phyloP scores from a whole-genome alignment of 2,329 filamentous ascomycete species.

The Rutstroemia sp. region DNA sequence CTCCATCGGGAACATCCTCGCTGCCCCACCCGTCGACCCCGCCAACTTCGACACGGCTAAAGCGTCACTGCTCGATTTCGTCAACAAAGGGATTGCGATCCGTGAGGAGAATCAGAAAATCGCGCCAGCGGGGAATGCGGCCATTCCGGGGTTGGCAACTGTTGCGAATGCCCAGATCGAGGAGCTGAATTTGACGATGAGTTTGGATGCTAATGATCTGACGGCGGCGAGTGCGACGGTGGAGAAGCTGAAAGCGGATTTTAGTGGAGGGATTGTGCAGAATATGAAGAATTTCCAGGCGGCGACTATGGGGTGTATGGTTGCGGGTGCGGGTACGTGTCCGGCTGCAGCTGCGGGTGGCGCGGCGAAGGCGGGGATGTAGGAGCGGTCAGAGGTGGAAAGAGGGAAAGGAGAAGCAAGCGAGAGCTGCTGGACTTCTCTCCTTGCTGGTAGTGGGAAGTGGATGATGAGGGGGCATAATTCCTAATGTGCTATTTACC shows the following conservation, averaged over 20 bases:
- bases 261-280: constrained; percentile 17
- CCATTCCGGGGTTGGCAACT: constrained; percentile 15
- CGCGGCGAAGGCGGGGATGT: not conserved
- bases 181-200: constrained; percentile 17
- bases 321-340: not conserved
- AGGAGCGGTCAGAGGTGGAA: not conserved
- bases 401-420: too few species aligned
- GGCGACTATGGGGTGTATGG: not conserved
- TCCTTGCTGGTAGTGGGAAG: too few species aligned
- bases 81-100: constrained; percentile 19
- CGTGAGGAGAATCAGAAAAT: constrained; percentile 22
- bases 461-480: too few species aligned
- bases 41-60: constrained; percentile 15
- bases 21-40: constrained; percentile 13
- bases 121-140: constrained; percentile 16
- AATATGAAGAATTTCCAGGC: constrained; percentile 20
- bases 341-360: too few species aligned
- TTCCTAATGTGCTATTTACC: too few species aligned
- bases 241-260: constrained; percentile 16
- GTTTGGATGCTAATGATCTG: constrained; percentile 9
- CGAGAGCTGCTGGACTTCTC: too few species aligned
- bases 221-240: constrained; percentile 12
- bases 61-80: constrained; percentile 14
- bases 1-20: constrained; percentile 13
- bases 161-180: constrained; percentile 18